Evolutionary conservation across 2,329 filamentous ascomycete genomes (phyloP).

Genomic region (Penicillium paneum): DNA sequence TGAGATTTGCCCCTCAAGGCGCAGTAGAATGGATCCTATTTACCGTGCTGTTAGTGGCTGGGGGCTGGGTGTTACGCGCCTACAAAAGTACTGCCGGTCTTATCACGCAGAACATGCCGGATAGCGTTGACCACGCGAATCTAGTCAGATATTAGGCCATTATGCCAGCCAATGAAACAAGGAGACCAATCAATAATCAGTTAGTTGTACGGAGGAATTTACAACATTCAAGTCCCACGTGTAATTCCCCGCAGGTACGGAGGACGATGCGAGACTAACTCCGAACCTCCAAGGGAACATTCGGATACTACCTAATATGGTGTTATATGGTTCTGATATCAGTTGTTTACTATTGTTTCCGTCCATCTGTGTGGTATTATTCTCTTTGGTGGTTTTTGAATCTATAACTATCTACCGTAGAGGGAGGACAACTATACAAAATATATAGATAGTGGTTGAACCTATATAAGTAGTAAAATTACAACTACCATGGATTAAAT

Average conservation of each 20-base stretch:
- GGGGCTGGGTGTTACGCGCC: background rate
- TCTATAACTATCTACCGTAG: background rate
- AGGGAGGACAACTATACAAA: background rate
- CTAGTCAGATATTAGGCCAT: background rate
- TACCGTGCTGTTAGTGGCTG: background rate
- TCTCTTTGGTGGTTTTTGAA: background rate
- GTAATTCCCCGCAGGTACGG: background rate
- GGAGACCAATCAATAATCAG: too few relatives aligned
- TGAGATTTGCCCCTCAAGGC: slow-evolving; percentile 1
- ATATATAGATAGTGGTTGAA: background rate
- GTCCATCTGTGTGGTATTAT: background rate
- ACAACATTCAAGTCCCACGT: background rate
- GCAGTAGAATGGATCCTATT: background rate
- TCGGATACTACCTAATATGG: background rate
- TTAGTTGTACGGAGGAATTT: too few relatives aligned
- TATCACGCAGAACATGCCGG: background rate
- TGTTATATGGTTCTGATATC: background rate
- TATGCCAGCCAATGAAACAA: background rate
- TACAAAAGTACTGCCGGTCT: background rate
- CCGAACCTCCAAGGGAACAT: background rate
- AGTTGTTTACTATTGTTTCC: background rate
- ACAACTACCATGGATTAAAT: background rate
- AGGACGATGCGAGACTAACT: background rate
- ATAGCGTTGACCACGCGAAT: background rate
- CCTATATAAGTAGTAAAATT: too few relatives aligned